Evolutionary conservation across 306 rosid genomes (phyloP).

Genomic region (Rosa chinensis): DNA sequence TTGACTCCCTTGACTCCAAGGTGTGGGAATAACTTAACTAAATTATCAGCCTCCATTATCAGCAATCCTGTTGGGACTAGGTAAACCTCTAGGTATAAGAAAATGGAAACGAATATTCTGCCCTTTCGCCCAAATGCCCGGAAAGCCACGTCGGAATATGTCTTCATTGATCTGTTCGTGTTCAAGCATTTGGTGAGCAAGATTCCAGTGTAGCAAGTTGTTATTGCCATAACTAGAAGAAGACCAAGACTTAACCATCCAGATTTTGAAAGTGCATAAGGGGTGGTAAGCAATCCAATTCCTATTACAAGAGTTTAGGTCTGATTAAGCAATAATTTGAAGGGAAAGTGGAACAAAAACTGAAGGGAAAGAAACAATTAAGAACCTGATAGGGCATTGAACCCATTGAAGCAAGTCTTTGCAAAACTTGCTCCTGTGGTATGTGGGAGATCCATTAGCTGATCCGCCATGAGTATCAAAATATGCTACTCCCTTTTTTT

Average conservation of each 20-base stretch:
- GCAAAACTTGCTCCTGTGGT: neutral
- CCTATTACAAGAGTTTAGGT: neutral
- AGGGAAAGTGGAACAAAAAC: neutral
- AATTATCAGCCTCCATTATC: conserved; percentile 17
- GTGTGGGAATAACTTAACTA: conserved; percentile 9
- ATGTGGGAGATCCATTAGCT: neutral
- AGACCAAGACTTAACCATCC: conserved; percentile 20
- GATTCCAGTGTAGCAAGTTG: conserved; percentile 11
- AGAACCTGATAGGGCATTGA: conserved; percentile 24
- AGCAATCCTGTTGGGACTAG: conserved; percentile 19
- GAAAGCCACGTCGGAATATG: conserved; percentile 11
- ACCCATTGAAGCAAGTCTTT: conserved; percentile 22
- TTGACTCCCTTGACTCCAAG: neutral
- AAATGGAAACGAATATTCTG: neutral
- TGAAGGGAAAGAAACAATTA: neutral
- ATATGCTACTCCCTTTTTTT: neutral
- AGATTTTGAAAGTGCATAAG: conserved; percentile 5
- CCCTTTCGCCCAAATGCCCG: conserved; percentile 18
- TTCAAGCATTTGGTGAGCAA: conserved; percentile 9
- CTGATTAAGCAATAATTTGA: neutral
- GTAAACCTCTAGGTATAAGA: conserved; percentile 15
- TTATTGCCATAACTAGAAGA: neutral
- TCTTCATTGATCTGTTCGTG: conserved; percentile 8
- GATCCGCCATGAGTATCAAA: neutral
- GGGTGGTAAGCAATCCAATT: conserved; percentile 10